Evolutionary conservation across 768 basidiomycete genomes (phyloP).

Genomic region (Suillus ampliporus): DNA sequence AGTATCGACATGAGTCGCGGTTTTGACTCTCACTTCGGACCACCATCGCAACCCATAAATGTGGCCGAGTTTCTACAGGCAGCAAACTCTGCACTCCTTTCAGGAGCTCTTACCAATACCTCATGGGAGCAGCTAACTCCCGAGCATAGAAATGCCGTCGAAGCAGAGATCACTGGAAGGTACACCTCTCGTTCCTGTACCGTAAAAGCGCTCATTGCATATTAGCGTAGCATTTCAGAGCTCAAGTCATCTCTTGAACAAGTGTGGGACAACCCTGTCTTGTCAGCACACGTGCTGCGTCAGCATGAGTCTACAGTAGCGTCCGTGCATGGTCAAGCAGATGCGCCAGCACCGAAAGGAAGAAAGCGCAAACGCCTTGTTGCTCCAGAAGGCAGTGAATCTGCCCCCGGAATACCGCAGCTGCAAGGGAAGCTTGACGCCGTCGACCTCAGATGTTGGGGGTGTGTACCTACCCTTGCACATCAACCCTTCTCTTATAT

Average conservation of each 20-base stretch:
- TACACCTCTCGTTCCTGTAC: conserved; percentile 20
- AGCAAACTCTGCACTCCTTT: conserved; percentile 21
- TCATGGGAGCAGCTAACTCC: conserved; percentile 32
- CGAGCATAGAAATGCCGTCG: conserved; percentile 37
- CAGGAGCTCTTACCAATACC: conserved; percentile 17
- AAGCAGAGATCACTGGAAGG: conserved; percentile 49
- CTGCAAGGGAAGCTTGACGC: conserved; percentile 59
- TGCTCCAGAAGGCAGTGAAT: conserved; percentile 27
- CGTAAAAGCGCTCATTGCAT: conserved; percentile 1
- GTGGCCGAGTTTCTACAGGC: conserved; percentile 50
- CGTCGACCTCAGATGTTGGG: conserved; percentile 62
- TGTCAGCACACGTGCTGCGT: conserved; percentile 61
- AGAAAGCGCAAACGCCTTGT: conserved; percentile 43
- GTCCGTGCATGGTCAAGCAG: conserved; percentile 41
- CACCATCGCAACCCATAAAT: conserved; percentile 60
- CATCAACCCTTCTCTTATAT: conserved; percentile 10
- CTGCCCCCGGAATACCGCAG: conserved; percentile 50
- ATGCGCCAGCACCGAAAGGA: conserved; percentile 30
- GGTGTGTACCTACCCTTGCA: conserved; percentile 46
- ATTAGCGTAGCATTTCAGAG: conserved; percentile 55
- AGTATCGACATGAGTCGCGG: conserved; percentile 33
- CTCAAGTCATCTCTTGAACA: conserved; percentile 49
- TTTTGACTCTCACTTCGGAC: conserved; percentile 64
- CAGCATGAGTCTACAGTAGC: conserved; percentile 56
- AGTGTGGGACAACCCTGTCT: conserved; percentile 58